Percentiles rank a stretch among this genome's conserved stretches.
phyloP scores from a whole-genome alignment of 2,329 filamentous ascomycete species.

The Botrytis porri region DNA sequence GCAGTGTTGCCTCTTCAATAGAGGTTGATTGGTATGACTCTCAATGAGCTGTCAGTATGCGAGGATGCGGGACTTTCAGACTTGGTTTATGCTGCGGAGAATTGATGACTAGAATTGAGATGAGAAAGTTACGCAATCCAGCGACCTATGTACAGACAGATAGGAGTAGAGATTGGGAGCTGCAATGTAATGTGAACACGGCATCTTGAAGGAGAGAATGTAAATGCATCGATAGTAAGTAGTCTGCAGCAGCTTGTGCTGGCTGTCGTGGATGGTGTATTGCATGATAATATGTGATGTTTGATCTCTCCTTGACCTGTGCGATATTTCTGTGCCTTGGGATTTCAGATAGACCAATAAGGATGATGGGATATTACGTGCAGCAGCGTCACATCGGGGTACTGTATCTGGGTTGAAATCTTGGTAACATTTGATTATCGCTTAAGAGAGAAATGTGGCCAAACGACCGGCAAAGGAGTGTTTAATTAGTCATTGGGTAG shows the following conservation, averaged over 20 bases:
- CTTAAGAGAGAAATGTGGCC: not conserved
- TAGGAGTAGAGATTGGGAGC: not conserved
- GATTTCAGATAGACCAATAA: conserved; percentile 10
- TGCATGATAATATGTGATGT: conserved; percentile 6
- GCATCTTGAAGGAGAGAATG: not conserved
- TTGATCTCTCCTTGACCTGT: conserved; percentile 17
- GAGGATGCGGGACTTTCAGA: conserved; percentile 8
- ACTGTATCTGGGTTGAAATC: conserved; percentile 3
- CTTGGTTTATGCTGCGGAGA: conserved; percentile 12
- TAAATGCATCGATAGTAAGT: not conserved
- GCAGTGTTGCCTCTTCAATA: not conserved
- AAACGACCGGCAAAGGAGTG: not conserved
- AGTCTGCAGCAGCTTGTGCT: conserved; percentile 2
- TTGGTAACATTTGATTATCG: conserved; percentile 8
- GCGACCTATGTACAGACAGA: not conserved
- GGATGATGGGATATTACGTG: conserved; percentile 17
- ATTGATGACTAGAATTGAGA: conserved; percentile 19
- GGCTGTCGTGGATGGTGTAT: not conserved
- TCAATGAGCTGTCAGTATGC: conserved; percentile 19
- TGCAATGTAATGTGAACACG: not conserved
- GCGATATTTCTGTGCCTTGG: conserved; percentile 3
- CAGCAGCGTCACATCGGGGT: conserved; percentile 16
- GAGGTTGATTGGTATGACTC: conserved; percentile 14
- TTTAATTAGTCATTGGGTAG: not conserved
- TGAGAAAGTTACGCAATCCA: not conserved